These are phyloP conservation scores for Alternaria dauci DNA, from an alignment of 2,329 filamentous ascomycete species.

Conservation along the genomic window DNA sequence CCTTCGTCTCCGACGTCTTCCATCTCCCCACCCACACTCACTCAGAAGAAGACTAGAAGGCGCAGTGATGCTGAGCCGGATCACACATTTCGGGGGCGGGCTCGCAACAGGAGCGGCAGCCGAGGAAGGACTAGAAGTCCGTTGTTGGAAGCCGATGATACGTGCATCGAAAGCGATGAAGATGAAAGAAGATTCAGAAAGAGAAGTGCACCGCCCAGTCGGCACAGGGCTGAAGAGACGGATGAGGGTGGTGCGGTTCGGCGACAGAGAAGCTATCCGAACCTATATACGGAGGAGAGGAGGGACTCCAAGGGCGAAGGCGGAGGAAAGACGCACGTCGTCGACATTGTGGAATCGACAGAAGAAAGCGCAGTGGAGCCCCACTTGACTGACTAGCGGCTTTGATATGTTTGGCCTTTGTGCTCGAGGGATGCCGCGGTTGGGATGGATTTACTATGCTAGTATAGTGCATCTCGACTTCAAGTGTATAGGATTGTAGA, in stretches of 20 bases:
- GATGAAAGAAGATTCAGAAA: slow-evolving; percentile 40
- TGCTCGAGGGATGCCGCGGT: neutral
- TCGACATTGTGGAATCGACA: neutral
- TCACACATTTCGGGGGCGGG: slow-evolving; percentile 46
- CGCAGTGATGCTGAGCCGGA: slow-evolving; percentile 48
- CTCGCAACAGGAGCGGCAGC: slow-evolving; percentile 37
- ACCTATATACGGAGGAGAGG: slow-evolving; percentile 37
- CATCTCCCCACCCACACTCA: slow-evolving; percentile 31
- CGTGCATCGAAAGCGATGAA: slow-evolving; percentile 31
- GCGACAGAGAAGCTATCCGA: slow-evolving; percentile 50
- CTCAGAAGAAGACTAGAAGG: slow-evolving; percentile 38
- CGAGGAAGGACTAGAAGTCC: slow-evolving; percentile 31
- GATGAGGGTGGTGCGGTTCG: slow-evolving; percentile 37
- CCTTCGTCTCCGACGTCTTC: slow-evolving; percentile 35
- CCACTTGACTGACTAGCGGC: neutral
- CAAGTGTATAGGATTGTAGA: neutral
- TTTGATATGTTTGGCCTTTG: slow-evolving; percentile 4
- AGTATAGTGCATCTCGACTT: neutral
- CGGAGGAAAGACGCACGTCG: slow-evolving; percentile 1
- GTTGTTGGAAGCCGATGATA: slow-evolving; percentile 35
- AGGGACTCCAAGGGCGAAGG: slow-evolving; percentile 25
- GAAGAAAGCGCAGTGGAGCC: neutral
- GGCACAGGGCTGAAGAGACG: slow-evolving; percentile 33
- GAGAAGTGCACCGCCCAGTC: slow-evolving; percentile 47
- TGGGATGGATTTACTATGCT: neutral